Base-by-base conservation (phyloP, 108 stramenopile species). In the Mediolabrus comicus region DNA sequence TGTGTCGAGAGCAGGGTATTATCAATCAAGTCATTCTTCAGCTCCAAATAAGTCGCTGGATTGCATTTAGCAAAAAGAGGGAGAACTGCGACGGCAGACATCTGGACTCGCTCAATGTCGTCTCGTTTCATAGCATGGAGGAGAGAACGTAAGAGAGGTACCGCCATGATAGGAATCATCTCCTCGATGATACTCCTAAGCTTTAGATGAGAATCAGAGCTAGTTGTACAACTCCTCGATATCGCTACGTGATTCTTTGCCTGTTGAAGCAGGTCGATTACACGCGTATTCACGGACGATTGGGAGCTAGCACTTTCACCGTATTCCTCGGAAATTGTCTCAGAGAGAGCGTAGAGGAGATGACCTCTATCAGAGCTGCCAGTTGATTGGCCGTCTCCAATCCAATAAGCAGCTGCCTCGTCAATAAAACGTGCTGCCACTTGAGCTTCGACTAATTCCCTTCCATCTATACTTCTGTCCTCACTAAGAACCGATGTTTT, bases 361-460 rank as follows among this genome's bases (percentile, higher is more conserved):
- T 92, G 89, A 9, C 90, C 93, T n/a, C 81, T 71, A 26, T 83
- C 67, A 19, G 71, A 69, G 38, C 84, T 78, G 29, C 87, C 90
- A 27, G 90, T 85, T 10, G 72, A 53, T 65, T 90, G 85, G 29
- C 85, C 87, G 70, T 90, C 90, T 10, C 93, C 93, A 62, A 94
- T 90, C 89, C 89, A 91, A 58, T 89, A 92, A 2, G 90, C 90
- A 4, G 87, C 90, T 4, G 85, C 93, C 32, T 85, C 87, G 62
- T 92, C 90, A 29, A 91, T 86, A 30, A 80, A 81, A 34, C 81
- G 71, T 22, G 90, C 80, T 14, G 87, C 83, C 65, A 90, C 83
- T 11, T 74, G 43, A 46, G 43, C 65, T 46, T 80, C 86, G 1
- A 49, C 30, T 10, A 38, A 87, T 35, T 29, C 62, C 54, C 61